Evolutionary conservation across 1,139 yeast species (phyloP).

Genomic region (Starmera stellimalicola): DNA sequence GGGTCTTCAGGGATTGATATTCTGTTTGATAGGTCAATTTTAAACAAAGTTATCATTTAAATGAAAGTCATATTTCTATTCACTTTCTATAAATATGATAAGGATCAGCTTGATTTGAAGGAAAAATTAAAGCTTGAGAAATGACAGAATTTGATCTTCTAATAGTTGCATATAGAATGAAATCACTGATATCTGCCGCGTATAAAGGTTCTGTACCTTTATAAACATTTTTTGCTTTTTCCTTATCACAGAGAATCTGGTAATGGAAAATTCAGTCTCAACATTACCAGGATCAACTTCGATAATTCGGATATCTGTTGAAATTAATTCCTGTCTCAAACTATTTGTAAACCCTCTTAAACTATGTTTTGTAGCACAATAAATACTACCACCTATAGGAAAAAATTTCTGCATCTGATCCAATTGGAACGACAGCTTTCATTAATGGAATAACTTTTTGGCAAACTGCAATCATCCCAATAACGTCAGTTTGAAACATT

Average conservation of each 20-base stretch:
- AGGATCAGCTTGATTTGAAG: conserved; percentile 51
- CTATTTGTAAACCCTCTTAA: conserved; percentile 52
- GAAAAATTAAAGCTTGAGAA: conserved; percentile 60
- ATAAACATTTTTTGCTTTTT: conserved; percentile 46
- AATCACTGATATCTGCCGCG: conserved; percentile 61
- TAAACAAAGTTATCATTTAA: too few species aligned
- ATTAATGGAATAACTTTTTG: too few species aligned
- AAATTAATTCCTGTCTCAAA: conserved; percentile 55
- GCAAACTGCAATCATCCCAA: conserved; percentile 49
- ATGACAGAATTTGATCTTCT: conserved; percentile 53
- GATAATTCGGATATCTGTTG: conserved; percentile 52
- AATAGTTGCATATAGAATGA: conserved; percentile 47
- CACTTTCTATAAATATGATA: neutral
- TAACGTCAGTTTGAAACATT: conserved; percentile 36
- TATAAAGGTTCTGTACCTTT: conserved; percentile 45
- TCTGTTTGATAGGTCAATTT: too few species aligned
- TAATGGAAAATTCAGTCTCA: conserved; percentile 60
- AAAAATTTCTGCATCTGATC: conserved; percentile 68
- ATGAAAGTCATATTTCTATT: too few species aligned
- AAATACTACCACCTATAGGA: conserved; percentile 63
- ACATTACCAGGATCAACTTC: conserved; percentile 72
- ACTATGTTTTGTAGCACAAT: conserved; percentile 67
- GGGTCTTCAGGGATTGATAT: too few species aligned
- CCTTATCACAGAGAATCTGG: conserved; percentile 49
- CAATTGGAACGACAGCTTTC: conserved; percentile 27